Evolutionary conservation across 352 stramenopile genomes (phyloP).

Genomic region (Phytophthora pluvialis): DNA sequence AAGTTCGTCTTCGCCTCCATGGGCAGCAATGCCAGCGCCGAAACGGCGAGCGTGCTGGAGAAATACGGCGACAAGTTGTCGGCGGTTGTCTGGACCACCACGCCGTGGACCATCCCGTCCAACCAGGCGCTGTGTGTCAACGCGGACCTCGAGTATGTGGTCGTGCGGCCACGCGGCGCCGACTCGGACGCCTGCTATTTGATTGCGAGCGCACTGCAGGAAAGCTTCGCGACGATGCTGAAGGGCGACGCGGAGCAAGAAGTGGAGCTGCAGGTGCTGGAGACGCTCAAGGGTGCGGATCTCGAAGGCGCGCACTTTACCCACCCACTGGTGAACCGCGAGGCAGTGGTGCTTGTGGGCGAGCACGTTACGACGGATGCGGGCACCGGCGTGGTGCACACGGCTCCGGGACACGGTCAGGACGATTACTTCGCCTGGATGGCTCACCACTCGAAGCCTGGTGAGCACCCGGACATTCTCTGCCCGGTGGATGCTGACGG

Average conservation of each 20-base stretch:
- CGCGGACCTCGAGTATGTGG: slow-evolving; percentile 92
- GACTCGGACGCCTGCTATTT: slow-evolving; percentile 60
- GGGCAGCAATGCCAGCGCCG: slow-evolving; percentile 22
- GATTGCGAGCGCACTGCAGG: slow-evolving; percentile 60
- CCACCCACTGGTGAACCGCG: slow-evolving; percentile 90
- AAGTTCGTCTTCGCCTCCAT: slow-evolving; percentile 72
- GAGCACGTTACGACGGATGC: slow-evolving; percentile 98
- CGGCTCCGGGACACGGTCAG: slow-evolving; percentile 96
- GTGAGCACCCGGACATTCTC: slow-evolving; percentile 50
- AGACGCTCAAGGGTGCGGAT: slow-evolving; percentile 60
- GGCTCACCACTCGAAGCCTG: slow-evolving; percentile 48
- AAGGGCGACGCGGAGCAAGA: slow-evolving; percentile 18
- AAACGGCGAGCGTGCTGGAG: slow-evolving; percentile 32
- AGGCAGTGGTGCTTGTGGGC: slow-evolving; percentile 90
- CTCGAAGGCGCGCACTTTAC: slow-evolving; percentile 75
- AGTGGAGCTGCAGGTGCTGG: slow-evolving; percentile 58
- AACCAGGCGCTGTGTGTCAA: slow-evolving; percentile 99
- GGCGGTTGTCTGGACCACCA: slow-evolving; percentile 97
- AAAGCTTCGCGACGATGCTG: slow-evolving; percentile 47
- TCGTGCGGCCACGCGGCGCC: slow-evolving; percentile 65
- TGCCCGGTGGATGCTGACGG: slow-evolving; percentile 77
- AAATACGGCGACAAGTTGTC: slow-evolving; percentile 57
- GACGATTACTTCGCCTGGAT: slow-evolving; percentile 94
- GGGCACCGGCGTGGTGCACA: slow-evolving; percentile 99
- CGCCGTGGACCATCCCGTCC: slow-evolving; percentile 98